Percentiles rank a stretch among this genome's conserved stretches.
These are phyloP conservation scores for Ophiostoma piceae DNA, from an alignment of 2,329 filamentous ascomycete species.

Conservation along the genomic window DNA sequence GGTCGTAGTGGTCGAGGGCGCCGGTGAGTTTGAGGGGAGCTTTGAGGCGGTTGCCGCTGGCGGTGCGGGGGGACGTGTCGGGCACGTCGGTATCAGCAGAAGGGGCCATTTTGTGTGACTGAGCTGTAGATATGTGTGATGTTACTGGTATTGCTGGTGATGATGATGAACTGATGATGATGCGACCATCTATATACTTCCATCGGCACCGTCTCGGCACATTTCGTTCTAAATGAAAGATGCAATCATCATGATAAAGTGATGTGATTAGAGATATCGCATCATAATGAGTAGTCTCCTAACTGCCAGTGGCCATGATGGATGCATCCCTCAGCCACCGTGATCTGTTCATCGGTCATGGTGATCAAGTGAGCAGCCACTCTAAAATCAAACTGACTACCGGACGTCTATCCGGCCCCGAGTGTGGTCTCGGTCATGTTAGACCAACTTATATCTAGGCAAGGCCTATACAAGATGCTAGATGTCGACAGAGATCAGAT, in stretches of 20 bases:
- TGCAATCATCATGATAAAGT: neutral
- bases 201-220: neutral
- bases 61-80: too few relatives aligned
- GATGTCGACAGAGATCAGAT: too few relatives aligned
- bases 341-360: neutral
- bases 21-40: too few relatives aligned
- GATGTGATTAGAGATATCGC: neutral
- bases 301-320: neutral
- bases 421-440: conserved; percentile 1
- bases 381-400: neutral
- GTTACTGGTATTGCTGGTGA: neutral
- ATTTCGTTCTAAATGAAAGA: neutral
- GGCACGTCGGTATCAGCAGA: neutral
- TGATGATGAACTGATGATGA: neutral
- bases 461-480: neutral
- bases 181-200: neutral
- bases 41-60: too few relatives aligned
- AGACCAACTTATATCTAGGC: neutral
- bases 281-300: neutral
- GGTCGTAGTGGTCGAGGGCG: neutral
- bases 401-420: neutral
- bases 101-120: neutral
- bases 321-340: neutral
- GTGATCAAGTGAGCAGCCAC: neutral
- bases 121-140: neutral